Evolutionary conservation across 202 grass and related monocot genomes (phyloP).

Genomic region (Panicum virgatum): DNA sequence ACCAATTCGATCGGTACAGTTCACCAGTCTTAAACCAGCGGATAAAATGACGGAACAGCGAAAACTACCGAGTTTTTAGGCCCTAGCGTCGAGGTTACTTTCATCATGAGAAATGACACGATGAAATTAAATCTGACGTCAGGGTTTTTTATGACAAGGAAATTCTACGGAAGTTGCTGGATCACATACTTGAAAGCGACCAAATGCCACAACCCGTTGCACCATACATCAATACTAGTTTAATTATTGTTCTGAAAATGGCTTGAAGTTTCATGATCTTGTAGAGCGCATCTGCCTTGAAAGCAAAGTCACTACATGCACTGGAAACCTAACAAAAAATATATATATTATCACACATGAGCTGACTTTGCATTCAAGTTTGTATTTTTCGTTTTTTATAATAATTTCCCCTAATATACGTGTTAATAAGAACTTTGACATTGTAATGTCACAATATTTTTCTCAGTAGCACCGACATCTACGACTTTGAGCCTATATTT

Average conservation of each 20-base stretch:
- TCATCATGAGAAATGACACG: background rate
- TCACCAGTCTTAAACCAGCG: background rate
- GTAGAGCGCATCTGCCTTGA: background rate
- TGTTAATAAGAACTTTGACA: background rate
- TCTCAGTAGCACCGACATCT: background rate
- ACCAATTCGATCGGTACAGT: background rate
- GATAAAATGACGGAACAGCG: background rate
- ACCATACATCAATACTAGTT: background rate
- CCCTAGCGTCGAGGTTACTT: background rate
- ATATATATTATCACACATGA: background rate
- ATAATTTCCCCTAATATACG: background rate
- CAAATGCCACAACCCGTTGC: background rate
- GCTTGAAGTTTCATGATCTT: slow-evolving; percentile 24
- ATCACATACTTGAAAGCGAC: background rate
- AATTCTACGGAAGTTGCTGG: slow-evolving; percentile 20
- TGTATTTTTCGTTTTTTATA: background rate
- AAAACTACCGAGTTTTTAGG: background rate
- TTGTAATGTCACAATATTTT: background rate
- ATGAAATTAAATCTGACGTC: background rate
- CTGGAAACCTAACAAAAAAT: background rate
- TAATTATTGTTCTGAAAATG: background rate
- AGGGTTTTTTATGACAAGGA: background rate
- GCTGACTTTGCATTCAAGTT: slow-evolving; percentile 9
- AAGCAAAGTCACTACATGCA: background rate
- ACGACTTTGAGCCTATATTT: background rate